Evolutionary conservation across 164 flowering plant genomes (phyloP), one percentile per base, ranked within the genome.

Genomic region (Stephania japonica): DNA sequence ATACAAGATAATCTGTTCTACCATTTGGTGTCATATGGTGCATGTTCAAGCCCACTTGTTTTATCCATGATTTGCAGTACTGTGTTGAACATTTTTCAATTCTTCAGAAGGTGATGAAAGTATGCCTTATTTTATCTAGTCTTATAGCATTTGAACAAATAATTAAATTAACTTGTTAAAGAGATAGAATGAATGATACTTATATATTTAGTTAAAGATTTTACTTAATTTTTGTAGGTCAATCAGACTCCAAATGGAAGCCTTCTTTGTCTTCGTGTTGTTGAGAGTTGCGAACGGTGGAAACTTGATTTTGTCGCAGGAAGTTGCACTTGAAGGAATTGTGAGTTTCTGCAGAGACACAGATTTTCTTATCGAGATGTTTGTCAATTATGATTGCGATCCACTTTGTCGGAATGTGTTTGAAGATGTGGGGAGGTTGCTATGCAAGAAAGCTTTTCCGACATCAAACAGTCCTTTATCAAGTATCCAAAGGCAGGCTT

Each of bases 291-390:
- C 92, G 14, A 72, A 71, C 0, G 42, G 47, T 4, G 86, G 81
- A 23, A 68, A 67, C 74, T 66, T 84, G 6, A 16, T 73, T 25
- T 89, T 81, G 49, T 77, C 86, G 42, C 92, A 94, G 76, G 99
- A 95, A 80, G 93, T 95, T 1, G 97, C 98, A 0, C 67, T 90
- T 19, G 99, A 95, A 84, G 97, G 85, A 6, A 80, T 91, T n/a
- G 84, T 91, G 76, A 93, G 88, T 72, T 91, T 95, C 71, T 91
- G 94, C 77, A 84, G 97, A 68, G 97, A 91, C 74, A 90, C 97
- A 5, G 80, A 84, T 0, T 95, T 95, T 78, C 71, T 82, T 25
- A 68, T 91, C 21, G 99, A 95, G 79, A 79, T 75, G 42, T 95
- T 89, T 66, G 83, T 83, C 6, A 95, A 95, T 70, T 93, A 87